Percentiles rank a stretch among this genome's conserved stretches.
Conservation (phyloP, 2,329 filamentous ascomycete species). For the Cytospora chrysosperma region DNA sequence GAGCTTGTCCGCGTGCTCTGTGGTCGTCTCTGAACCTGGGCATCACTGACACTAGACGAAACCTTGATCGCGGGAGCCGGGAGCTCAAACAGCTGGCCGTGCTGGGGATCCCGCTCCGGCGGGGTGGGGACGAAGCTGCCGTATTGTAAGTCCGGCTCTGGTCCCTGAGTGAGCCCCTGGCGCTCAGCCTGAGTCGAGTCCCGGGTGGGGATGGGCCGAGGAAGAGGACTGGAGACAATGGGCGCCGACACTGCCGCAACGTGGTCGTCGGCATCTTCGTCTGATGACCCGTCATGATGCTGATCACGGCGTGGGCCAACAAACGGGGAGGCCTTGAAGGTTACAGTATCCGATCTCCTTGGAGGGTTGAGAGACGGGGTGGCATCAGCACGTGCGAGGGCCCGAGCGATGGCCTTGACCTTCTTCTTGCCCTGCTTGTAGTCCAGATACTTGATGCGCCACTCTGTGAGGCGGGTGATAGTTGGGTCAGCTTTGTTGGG, state of each 20-base stretch:
- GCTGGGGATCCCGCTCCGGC: conserved; percentile 28
- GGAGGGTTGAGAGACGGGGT: conserved; percentile 42
- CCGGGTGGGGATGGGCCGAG: conserved; percentile 28
- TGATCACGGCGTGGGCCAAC: conserved; percentile 31
- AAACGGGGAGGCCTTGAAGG: conserved; percentile 27
- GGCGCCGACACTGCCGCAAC: conserved; percentile 31
- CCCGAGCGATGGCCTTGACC: conserved; percentile 76
- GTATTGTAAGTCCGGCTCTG: conserved; percentile 45
- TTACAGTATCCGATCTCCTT: conserved; percentile 34
- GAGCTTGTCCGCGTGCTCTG: conserved; percentile 9
- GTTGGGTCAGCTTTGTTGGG: conserved; percentile 3
- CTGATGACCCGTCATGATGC: conserved; percentile 23
- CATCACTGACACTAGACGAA: conserved; percentile 33
- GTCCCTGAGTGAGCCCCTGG: conserved; percentile 40
- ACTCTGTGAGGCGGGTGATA: conserved; percentile 56
- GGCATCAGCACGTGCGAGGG: conserved; percentile 61
- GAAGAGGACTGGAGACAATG: conserved; percentile 27
- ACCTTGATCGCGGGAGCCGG: conserved; percentile 53
- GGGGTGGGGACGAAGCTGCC: conserved; percentile 53
- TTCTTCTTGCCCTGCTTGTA: conserved; percentile 97
- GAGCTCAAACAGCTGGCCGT: conserved; percentile 45
- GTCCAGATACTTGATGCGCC: conserved; percentile 89
- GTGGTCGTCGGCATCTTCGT: conserved; percentile 26
- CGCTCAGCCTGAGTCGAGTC: conserved; percentile 33
- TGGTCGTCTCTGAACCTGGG: background rate